These are phyloP conservation scores for Colletotrichum liaoningense DNA, from an alignment of 2,329 filamentous ascomycete species.

Conservation along the genomic window DNA sequence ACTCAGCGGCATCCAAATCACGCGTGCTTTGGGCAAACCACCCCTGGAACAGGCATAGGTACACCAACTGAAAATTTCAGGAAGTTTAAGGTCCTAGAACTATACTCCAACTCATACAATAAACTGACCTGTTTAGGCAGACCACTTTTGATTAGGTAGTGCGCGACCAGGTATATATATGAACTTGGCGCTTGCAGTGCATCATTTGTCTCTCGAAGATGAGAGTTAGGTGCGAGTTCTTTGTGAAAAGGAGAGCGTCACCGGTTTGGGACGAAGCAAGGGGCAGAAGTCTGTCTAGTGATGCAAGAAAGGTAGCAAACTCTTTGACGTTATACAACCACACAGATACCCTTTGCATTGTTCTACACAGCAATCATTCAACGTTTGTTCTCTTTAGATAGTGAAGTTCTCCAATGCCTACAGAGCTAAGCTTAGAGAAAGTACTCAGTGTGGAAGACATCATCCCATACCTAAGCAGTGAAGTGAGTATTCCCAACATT, in stretches of 20 bases:
- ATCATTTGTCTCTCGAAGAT: neutral
- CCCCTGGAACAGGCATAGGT: no score
- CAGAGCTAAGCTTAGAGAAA: neutral
- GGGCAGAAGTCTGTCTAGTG: neutral
- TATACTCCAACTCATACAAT: no score
- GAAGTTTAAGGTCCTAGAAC: no score
- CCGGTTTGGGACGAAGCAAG: neutral
- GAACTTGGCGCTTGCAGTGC: no score
- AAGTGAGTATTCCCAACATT: neutral
- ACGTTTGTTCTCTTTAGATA: no score
- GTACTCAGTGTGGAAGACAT: neutral
- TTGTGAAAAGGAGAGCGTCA: neutral
- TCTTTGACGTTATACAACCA: neutral
- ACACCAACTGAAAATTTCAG: no score
- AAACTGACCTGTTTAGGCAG: no score
- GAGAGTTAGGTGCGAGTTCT: neutral
- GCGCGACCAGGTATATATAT: no score
- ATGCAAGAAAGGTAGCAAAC: neutral
- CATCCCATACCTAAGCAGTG: neutral
- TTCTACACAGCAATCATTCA: neutral
- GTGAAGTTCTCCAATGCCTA: no score
- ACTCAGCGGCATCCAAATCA: no score
- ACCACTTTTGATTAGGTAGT: no score
- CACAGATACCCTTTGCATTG: neutral
- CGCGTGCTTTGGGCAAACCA: no score